phyloP scores from a whole-genome alignment of 441 rosid genomes.

The Viola pubescens region DNA sequence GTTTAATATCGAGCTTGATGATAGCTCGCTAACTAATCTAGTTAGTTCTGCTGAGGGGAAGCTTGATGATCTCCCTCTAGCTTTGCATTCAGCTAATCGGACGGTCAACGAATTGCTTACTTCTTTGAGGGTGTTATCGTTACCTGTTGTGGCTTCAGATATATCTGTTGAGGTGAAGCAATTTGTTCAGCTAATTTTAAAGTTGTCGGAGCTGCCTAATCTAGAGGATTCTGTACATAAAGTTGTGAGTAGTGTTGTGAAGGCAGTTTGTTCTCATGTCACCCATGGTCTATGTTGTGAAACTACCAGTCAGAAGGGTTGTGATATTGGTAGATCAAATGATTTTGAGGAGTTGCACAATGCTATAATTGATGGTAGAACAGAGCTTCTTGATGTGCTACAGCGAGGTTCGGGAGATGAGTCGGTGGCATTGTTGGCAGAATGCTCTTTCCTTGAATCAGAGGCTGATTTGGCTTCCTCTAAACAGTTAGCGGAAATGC shows the following conservation, averaged over 20 bases:
- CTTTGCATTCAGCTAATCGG: constrained; percentile 56
- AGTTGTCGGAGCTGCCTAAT: constrained; percentile 46
- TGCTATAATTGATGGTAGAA: constrained; percentile 41
- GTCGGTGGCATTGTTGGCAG: constrained; percentile 34
- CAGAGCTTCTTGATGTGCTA: constrained; percentile 47
- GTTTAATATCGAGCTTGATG: constrained; percentile 88
- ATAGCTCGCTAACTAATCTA: constrained; percentile 78
- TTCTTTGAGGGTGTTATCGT: constrained; percentile 57
- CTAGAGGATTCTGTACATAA: constrained; percentile 41
- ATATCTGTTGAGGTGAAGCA: constrained; percentile 62
- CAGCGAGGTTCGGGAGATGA: constrained; percentile 35
- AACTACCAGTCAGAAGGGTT: constrained; percentile 35
- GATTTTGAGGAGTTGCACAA: constrained; percentile 35
- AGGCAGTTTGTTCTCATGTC: constrained; percentile 53
- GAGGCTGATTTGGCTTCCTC: constrained; percentile 49
- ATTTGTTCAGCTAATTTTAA: constrained; percentile 54
- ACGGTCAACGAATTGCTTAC: constrained; percentile 63
- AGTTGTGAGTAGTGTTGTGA: constrained; percentile 39
- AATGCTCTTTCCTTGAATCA: constrained; percentile 41
- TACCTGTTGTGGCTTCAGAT: constrained; percentile 48
- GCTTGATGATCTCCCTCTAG: constrained; percentile 88
- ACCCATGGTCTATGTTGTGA: constrained; percentile 34
- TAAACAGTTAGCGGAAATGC: constrained; percentile 62
- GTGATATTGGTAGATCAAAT: constrained; percentile 29
- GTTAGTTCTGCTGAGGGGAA: constrained; percentile 82